Evolutionary conservation across 345 rosid genomes (phyloP), one percentile per base, ranked within the genome.

Genomic region (Arabis alpina): DNA sequence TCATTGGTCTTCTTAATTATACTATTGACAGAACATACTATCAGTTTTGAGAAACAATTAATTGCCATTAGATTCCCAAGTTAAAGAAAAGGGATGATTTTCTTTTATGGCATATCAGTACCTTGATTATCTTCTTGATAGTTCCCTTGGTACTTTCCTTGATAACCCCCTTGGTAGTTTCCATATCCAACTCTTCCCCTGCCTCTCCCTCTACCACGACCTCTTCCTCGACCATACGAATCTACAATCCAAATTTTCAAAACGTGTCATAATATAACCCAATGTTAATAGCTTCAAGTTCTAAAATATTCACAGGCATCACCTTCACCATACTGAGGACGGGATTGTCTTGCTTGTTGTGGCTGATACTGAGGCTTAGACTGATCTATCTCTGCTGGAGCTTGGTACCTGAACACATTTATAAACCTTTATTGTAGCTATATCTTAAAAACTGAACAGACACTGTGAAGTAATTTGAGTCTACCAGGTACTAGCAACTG

Each of bases 401-500:
- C 88, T 82, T 94, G 99, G 70, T 91, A 92, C 80, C 99, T 94
- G 70, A 36, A 28, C 24, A 59, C 43, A 59, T n/a, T 55, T 3
- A 47, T 6, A 49, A 52, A 39, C 45, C 48, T 45, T 71, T 70
- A 61, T 10, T 30, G 13, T 16, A 50, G 24, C n/a, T 30, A 16
- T 4, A 68, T 53, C 43, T 56, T 11, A 36, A 28, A 15, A 66
- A 43, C 48, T n/a, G 0, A 36, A 7, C 19, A 58, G 15, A 16
- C 49, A 15, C 68, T 4, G 45, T 19, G n/a, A 43, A 32, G 57
- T 47, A 70, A 61, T 39, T 39, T 5, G 42, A 32, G 28, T 19
- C n/a, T 24, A 58, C 19, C 16, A 61, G 53, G 8, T 11, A 57
- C 23, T 27, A 40, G 54, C 47, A 49, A 49, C 39, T 36, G 61